These are phyloP conservation scores for Quercus mongolica DNA, from an alignment of 306 rosid genomes.

Conservation along the genomic window DNA sequence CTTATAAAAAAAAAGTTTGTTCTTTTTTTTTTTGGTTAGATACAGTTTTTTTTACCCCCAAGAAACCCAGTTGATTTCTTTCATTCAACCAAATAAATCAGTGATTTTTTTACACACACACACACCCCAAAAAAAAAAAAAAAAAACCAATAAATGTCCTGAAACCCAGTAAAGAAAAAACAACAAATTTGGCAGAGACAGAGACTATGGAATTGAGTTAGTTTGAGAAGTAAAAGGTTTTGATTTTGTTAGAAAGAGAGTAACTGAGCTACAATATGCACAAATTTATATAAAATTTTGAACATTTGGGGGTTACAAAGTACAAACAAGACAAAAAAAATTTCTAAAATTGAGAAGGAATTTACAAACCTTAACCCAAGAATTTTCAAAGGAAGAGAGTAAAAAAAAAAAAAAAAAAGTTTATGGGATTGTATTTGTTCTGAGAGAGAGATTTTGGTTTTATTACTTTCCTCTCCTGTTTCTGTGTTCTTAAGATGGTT, in stretches of 20 bases:
- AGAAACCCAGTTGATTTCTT: neutral
- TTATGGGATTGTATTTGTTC: neutral
- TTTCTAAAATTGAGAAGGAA: slow-evolving; percentile 11
- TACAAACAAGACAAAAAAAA: neutral
- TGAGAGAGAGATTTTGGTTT: slow-evolving; percentile 3
- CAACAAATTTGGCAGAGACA: neutral
- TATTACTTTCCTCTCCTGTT: neutral
- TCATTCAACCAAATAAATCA: neutral
- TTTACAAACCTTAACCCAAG: slow-evolving; percentile 25
- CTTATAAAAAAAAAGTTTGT: too few relatives aligned
- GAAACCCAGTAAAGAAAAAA: neutral
- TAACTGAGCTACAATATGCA: slow-evolving; percentile 19
- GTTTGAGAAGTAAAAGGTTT: neutral
- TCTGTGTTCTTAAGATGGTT: neutral
- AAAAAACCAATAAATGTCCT: neutral
- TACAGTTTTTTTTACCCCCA: neutral
- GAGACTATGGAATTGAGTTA: neutral
- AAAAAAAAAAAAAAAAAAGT: slow-evolving; percentile 31
- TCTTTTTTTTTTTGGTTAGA: neutral
- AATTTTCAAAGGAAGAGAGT: slow-evolving; percentile 28
- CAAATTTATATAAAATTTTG: slow-evolving; percentile 13
- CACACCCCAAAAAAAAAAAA: neutral
- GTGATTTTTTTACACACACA: neutral
- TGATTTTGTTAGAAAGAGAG: neutral
- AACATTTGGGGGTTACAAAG: neutral